These are phyloP conservation scores for Pseudozyma thailandica DNA, from an alignment of 1,284 basidiomycete species.

Conservation along the genomic window DNA sequence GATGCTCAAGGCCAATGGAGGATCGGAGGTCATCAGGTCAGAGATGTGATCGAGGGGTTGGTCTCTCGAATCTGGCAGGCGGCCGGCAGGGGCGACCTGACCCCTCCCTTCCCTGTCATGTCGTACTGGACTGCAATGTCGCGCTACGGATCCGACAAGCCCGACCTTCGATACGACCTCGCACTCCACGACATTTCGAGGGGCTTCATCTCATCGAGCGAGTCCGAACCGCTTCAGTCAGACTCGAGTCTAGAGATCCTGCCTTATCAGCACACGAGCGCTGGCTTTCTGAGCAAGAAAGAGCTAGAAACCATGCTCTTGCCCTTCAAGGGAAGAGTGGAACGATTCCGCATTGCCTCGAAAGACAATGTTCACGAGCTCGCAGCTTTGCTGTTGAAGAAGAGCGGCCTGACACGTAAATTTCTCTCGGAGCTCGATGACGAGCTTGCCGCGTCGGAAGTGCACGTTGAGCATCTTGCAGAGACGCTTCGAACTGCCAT, in stretches of 20 bases:
- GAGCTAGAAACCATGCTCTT: conserved; percentile 44
- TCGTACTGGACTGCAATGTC: conserved; percentile 58
- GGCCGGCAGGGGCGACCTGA: conserved; percentile 73
- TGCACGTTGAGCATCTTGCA: conserved; percentile 38
- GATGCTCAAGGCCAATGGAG: conserved; percentile 73
- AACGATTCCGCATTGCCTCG: conserved; percentile 50
- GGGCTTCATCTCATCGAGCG: conserved; percentile 17
- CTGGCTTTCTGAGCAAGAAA: conserved; percentile 44
- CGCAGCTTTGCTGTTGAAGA: conserved; percentile 52
- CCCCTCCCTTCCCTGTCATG: conserved; percentile 47
- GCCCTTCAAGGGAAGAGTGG: conserved; percentile 38
- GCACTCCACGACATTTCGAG: conserved; percentile 47
- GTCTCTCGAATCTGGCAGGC: conserved; percentile 75
- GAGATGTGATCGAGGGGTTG: conserved; percentile 55
- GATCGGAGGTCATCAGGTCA: conserved; percentile 71
- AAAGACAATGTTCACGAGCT: conserved; percentile 46
- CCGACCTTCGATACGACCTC: conserved; percentile 85
- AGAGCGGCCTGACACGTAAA: conserved; percentile 40
- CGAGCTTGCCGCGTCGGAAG: conserved; percentile 34
- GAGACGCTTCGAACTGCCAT: conserved; percentile 67
- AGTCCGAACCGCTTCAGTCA: not conserved
- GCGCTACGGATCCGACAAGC: conserved; percentile 90
- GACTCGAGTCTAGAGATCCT: conserved; percentile 43
- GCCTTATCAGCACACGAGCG: conserved; percentile 26
- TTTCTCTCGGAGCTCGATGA: conserved; percentile 19